These are phyloP conservation scores for Pittosporum tobira DNA, from an alignment of 129 eudicot genomes.

Conservation along the genomic window DNA sequence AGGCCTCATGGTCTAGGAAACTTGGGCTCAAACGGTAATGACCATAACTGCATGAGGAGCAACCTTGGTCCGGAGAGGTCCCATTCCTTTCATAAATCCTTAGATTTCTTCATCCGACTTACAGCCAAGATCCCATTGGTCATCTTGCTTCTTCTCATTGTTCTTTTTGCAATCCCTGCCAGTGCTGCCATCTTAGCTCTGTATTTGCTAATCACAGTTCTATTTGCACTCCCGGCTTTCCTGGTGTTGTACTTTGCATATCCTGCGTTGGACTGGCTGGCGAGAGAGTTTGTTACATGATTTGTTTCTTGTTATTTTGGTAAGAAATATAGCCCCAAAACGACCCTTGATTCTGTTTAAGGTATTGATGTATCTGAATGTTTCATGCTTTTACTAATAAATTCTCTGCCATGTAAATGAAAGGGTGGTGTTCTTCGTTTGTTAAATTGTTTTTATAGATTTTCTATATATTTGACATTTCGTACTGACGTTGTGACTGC, in stretches of 20 bases:
- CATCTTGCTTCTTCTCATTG: slow-evolving; percentile 33
- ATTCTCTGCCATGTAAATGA: background rate
- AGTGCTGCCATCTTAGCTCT: slow-evolving; percentile 37
- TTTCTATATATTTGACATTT: background rate
- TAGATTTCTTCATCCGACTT: slow-evolving; percentile 40
- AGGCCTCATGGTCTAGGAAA: slow-evolving; percentile 18
- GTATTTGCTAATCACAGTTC: slow-evolving; percentile 45
- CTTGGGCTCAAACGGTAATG: slow-evolving; percentile 9
- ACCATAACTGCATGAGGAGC: background rate
- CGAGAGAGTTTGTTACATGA: slow-evolving; percentile 45
- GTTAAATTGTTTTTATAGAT: background rate
- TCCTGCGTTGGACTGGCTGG: slow-evolving; percentile 56
- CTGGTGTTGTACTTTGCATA: slow-evolving; percentile 60
- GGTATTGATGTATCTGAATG: background rate
- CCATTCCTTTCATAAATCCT: slow-evolving; percentile 44
- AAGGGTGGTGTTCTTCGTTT: background rate
- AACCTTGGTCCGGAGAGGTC: slow-evolving; percentile 25
- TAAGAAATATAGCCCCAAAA: slow-evolving; percentile 1
- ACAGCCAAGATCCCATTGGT: slow-evolving; percentile 53
- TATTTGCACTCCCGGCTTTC: slow-evolving; percentile 62
- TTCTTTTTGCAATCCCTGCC: slow-evolving; percentile 42
- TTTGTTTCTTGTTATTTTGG: background rate
- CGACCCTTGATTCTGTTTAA: background rate
- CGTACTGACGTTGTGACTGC: too few relatives aligned
- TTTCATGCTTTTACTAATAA: background rate